Evolutionary conservation across 2,329 filamentous ascomycete species (phyloP).

Genomic region (Leptographium radiaticola): DNA sequence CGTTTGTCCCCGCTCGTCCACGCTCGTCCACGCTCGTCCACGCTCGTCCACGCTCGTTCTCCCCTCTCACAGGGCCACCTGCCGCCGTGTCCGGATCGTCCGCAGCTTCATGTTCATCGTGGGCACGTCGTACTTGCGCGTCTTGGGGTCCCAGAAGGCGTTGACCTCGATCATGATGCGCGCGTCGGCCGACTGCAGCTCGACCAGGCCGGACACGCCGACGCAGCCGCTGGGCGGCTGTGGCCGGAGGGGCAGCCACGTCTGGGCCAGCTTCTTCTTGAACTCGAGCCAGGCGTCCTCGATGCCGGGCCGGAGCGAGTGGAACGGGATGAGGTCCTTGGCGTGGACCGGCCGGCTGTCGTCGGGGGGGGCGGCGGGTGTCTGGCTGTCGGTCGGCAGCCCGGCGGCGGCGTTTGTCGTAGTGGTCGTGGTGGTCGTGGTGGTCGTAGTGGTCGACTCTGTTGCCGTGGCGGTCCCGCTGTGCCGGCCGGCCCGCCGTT

Average conservation of each 20-base stretch:
- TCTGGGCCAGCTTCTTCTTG: constrained; percentile 24
- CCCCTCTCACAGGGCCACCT: constrained; percentile 12
- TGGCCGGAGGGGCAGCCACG: constrained; percentile 30
- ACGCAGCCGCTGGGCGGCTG: constrained; percentile 38
- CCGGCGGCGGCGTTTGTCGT: background rate
- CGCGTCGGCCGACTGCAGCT: constrained; percentile 32
- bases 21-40: background rate
- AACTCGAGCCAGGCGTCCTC: constrained; percentile 22
- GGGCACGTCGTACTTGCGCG: constrained; percentile 27
- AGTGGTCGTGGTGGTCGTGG: background rate
- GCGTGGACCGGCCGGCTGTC: constrained; percentile 1
- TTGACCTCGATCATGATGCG: constrained; percentile 36
- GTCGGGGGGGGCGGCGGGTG: background rate
- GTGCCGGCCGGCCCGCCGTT: constrained; percentile 10
- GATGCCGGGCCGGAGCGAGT: constrained; percentile 14
- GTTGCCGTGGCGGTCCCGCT: background rate
- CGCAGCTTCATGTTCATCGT: constrained; percentile 27
- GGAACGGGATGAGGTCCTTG: constrained; percentile 12
- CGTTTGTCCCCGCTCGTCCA: background rate
- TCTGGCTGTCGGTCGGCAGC: background rate
- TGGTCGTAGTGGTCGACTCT: background rate
- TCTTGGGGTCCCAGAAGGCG: constrained; percentile 44
- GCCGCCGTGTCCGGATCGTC: constrained; percentile 29
- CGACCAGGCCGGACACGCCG: constrained; percentile 39
- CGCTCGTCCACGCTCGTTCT: no score